Evolutionary conservation across 495 filamentous ascomycete genomes (phyloP).

Genomic region (Penicillium daleae): DNA sequence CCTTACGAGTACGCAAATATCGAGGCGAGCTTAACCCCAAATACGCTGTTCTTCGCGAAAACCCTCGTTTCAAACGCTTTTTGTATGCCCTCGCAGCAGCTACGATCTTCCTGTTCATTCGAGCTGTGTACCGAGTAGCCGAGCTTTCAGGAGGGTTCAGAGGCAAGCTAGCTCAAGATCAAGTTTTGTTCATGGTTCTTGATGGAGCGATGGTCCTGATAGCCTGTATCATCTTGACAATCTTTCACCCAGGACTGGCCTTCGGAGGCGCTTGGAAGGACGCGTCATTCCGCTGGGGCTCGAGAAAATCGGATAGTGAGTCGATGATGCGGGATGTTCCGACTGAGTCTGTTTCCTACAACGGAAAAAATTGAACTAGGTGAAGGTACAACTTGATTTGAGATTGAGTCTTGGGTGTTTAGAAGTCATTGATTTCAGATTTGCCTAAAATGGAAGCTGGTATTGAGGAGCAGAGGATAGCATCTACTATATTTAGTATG

Average conservation of each 20-base stretch:
- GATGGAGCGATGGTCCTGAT: constrained; percentile 2
- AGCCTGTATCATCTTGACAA: background rate
- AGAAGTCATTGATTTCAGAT: background rate
- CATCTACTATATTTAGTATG: background rate
- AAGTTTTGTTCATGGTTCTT: constrained; percentile 7
- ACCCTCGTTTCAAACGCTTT: background rate
- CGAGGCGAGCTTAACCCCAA: background rate
- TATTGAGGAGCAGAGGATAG: background rate
- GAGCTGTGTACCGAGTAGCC: constrained; percentile 4
- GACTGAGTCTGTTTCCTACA: background rate
- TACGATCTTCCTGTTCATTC: background rate
- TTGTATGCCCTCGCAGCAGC: background rate
- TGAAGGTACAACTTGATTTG: background rate
- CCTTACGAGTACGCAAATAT: background rate
- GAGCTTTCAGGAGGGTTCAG: constrained; percentile 3
- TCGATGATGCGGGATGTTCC: background rate
- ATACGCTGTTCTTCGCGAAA: background rate
- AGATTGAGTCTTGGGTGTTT: background rate
- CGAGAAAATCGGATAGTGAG: background rate
- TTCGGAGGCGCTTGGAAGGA: constrained; percentile 1
- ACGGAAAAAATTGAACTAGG: background rate
- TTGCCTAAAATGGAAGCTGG: background rate
- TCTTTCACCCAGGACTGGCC: background rate
- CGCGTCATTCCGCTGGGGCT: constrained; percentile 1
- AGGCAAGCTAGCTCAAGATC: constrained; percentile 1